Evolutionary conservation across 1,284 basidiomycete genomes (phyloP).

Genomic region (Malassezia caprae): DNA sequence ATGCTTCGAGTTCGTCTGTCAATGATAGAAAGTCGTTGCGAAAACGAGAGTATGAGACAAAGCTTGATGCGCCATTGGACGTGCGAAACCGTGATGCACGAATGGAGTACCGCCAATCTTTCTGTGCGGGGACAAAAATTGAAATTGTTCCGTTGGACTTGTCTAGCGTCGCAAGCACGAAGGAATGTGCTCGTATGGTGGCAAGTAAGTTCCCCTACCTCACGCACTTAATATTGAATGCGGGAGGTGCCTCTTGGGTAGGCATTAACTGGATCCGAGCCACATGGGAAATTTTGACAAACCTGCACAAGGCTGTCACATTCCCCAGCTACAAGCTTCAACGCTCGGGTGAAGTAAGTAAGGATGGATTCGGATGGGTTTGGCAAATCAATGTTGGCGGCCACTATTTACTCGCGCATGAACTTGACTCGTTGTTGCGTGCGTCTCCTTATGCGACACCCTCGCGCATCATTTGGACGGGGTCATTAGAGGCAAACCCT

Average conservation of each 20-base stretch:
- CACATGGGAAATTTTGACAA: slow-evolving; percentile 36
- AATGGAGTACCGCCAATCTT: slow-evolving; percentile 32
- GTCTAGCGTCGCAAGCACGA: slow-evolving; percentile 40
- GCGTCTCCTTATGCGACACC: slow-evolving; percentile 35
- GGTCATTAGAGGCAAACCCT: slow-evolving; percentile 43
- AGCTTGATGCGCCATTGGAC: slow-evolving; percentile 13
- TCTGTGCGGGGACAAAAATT: slow-evolving; percentile 37
- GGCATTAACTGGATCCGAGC: slow-evolving; percentile 42
- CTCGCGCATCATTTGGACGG: slow-evolving; percentile 47
- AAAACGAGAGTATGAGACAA: slow-evolving; percentile 17
- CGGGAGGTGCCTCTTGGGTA: slow-evolving; percentile 41
- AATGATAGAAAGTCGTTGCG: slow-evolving; percentile 21
- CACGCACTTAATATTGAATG: slow-evolving; percentile 47
- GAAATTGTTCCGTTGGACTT: slow-evolving; percentile 46
- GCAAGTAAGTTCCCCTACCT: slow-evolving; percentile 30
- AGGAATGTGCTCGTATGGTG: slow-evolving; percentile 27
- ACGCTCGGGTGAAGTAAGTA: slow-evolving; percentile 38
- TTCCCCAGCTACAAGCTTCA: slow-evolving; percentile 45
- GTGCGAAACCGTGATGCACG: slow-evolving; percentile 30
- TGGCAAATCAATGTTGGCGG: slow-evolving; percentile 47
- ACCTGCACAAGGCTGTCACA: slow-evolving; percentile 42
- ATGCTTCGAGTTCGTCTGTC: slow-evolving; percentile 15
- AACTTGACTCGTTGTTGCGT: slow-evolving; percentile 30
- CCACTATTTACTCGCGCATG: slow-evolving; percentile 42
- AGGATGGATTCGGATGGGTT: slow-evolving; percentile 46